Conservation (phyloP, 2,329 filamentous ascomycete species). For the Neofusicoccum umdonicola region DNA sequence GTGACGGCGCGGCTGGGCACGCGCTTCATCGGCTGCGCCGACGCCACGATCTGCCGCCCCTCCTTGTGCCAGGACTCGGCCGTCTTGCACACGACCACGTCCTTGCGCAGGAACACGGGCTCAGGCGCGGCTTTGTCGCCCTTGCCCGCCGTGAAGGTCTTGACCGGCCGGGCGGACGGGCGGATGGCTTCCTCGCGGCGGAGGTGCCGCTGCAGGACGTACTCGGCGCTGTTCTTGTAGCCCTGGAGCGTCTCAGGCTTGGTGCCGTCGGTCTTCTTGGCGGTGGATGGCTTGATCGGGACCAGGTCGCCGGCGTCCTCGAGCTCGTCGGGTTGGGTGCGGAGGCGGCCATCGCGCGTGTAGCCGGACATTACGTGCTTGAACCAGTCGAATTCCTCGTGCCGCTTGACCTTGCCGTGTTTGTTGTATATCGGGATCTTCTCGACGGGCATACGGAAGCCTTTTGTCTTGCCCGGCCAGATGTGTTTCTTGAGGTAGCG, state of each 20-base stretch:
- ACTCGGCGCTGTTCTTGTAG: constrained; percentile 83
- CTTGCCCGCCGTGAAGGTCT: constrained; percentile 73
- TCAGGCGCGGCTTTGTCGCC: constrained; percentile 71
- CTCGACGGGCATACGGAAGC: constrained; percentile 71
- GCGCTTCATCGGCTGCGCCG: constrained; percentile 74
- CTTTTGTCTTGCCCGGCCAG: constrained; percentile 87
- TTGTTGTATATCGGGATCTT: constrained; percentile 78
- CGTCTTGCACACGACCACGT: constrained; percentile 83
- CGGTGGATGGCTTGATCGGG: constrained; percentile 60
- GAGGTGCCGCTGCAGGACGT: constrained; percentile 79
- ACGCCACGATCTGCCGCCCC: constrained; percentile 70
- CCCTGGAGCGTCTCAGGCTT: constrained; percentile 73
- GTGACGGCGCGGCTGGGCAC: constrained; percentile 92
- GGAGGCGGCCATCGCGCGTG: constrained; percentile 48
- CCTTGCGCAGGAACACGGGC: constrained; percentile 74
- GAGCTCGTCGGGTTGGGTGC: constrained; percentile 71
- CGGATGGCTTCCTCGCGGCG: constrained; percentile 87
- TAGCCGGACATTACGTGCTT: constrained; percentile 76
- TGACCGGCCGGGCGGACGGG: constrained; percentile 65
- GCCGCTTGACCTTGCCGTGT: constrained; percentile 71
- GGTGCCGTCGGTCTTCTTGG: constrained; percentile 67
- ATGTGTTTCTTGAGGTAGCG: constrained; percentile 80
- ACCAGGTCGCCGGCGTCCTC: constrained; percentile 78
- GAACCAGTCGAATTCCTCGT: constrained; percentile 87
- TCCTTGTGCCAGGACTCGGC: constrained; percentile 98